These are phyloP conservation scores for Barnettozyma pratensis DNA, from an alignment of 805 yeast genomes.

Conservation along the genomic window DNA sequence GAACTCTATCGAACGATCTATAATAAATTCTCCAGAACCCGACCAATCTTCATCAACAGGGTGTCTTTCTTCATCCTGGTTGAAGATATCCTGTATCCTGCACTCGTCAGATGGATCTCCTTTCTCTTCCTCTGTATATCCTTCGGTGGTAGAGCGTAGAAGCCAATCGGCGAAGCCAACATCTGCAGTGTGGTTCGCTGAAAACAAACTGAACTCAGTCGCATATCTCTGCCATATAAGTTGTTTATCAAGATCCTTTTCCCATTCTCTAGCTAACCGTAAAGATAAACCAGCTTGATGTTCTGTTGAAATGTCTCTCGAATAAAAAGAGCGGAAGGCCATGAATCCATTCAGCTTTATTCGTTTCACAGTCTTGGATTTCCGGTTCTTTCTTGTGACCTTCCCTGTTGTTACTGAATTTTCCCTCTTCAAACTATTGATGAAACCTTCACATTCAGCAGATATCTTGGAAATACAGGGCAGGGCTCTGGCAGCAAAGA, in stretches of 20 bases:
- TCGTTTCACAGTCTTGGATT: not conserved
- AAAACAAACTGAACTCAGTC: conserved; percentile 20
- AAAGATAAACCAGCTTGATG: conserved; percentile 25
- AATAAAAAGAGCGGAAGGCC: conserved; percentile 29
- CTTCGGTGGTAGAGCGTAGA: not conserved
- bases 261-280: conserved; percentile 26
- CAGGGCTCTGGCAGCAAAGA: not conserved
- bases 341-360: conserved; percentile 28
- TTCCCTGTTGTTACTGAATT: not conserved
- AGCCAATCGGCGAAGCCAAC: conserved; percentile 9
- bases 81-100: not conserved
- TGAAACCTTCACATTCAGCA: not conserved
- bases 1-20: no score
- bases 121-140: not conserved
- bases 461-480: not conserved
- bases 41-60: no score
- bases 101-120: not conserved
- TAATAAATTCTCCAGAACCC: no score
- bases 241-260: conserved; percentile 19
- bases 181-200: not conserved
- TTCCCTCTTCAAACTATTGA: not conserved
- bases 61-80: no score
- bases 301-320: conserved; percentile 21
- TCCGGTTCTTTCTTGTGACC: not conserved
- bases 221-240: conserved; percentile 28